Evolutionary conservation across 345 rosid genomes (phyloP).

Genomic region (Pistacia vera): DNA sequence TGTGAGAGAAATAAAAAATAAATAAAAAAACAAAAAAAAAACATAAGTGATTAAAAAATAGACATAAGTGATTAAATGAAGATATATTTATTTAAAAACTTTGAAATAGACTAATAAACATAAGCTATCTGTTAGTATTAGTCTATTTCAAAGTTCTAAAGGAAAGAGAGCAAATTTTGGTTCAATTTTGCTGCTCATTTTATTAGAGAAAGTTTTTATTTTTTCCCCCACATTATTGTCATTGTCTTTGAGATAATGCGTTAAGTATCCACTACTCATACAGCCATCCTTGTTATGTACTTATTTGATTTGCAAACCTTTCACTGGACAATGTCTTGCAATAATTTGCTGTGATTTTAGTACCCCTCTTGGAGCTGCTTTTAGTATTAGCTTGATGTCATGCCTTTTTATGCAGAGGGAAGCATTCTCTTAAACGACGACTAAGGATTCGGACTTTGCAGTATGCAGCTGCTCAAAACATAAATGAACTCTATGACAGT

Average conservation of each 20-base stretch:
- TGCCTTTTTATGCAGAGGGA: conserved; percentile 51
- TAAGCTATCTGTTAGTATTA: no score
- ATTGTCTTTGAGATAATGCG: not conserved
- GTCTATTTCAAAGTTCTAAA: not conserved
- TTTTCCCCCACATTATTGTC: no score
- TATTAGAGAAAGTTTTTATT: no score
- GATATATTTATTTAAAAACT: no score
- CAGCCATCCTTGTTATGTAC: not conserved
- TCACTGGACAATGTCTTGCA: not conserved
- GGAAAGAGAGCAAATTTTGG: not conserved
- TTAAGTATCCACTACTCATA: not conserved
- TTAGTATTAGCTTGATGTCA: conserved; percentile 21
- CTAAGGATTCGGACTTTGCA: conserved; percentile 90
- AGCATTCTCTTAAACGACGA: conserved; percentile 72
- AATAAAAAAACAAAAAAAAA: no score
- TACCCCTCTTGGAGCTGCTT: not conserved
- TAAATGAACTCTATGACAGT: conserved; percentile 78
- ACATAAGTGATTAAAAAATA: no score
- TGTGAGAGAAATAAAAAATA: no score
- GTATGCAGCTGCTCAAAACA: conserved; percentile 71
- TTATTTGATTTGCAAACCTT: not conserved
- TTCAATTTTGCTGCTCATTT: not conserved
- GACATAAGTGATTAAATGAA: no score
- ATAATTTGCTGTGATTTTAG: not conserved
- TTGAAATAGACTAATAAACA: no score